Evolutionary conservation across 306 rosid genomes (phyloP), one percentile per base, ranked within the genome.

Genomic region (Quercus bicolor): DNA sequence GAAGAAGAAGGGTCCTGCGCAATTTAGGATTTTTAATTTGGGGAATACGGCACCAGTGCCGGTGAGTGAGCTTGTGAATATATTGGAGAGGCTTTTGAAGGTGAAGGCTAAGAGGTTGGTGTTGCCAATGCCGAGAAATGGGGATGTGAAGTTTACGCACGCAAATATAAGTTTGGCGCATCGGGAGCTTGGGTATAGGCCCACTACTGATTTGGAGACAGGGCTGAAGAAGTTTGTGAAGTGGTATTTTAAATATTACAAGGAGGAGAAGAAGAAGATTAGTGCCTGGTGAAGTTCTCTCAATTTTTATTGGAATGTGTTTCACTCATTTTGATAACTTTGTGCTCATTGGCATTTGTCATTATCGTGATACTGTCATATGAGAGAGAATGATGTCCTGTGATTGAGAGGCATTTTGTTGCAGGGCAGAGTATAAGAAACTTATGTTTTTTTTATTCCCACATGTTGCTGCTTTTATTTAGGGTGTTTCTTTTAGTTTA

Each of bases 11-110:
- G 88, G 89, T 20, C 73, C 89, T 6, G 97, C 98, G 3, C 98
- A 93, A 59, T 82, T 93, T 23, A 93, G 98, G 86, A 64, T 91
- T 75, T 87, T 83, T 59, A 93, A 93, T 85, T 61, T 93, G 82
- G 98, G 97, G 59, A 93, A 91, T 43, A 91, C 98, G 4, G 85
- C 91, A 2, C 98, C 98, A 0, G 89, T 93, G 52, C 98, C 98
- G 0, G 97, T 93, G 84, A 84, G 79, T 62, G 84, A 88, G 70
- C 90, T 93, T 18, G 98, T 93, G 31, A 84, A 83, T 56, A 91
- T 90, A 72, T 73, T 93, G 87, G 98, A 93, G 92, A 90, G 85
- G 89, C 90, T 88, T 80, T 84, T 93, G 81, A 91, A 86, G 86
- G 87, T 90, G 16, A 91, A 90, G 82, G 98, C 97, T 0, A 93